phyloP scores from a whole-genome alignment of 2,329 filamentous ascomycete species.

The Claviceps sorghi region DNA sequence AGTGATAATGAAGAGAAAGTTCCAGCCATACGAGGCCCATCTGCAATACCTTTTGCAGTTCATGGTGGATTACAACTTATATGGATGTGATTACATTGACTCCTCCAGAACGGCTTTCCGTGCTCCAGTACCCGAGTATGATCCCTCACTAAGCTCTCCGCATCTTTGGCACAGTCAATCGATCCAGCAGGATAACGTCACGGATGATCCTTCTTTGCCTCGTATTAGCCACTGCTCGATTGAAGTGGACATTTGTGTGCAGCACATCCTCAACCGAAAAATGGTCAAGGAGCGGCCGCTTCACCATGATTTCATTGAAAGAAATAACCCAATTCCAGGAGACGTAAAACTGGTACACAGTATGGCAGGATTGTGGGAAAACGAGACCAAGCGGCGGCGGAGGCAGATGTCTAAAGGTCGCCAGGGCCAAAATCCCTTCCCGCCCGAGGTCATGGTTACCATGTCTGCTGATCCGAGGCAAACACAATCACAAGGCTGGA shows the following conservation, averaged over 20 bases:
- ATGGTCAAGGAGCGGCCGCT: slow-evolving; percentile 62
- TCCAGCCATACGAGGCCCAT: slow-evolving; percentile 92
- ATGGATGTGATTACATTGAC: slow-evolving; percentile 80
- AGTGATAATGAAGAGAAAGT: slow-evolving; percentile 63
- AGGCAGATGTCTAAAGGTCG: slow-evolving; percentile 49
- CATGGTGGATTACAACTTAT: slow-evolving; percentile 97
- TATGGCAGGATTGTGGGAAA: slow-evolving; percentile 85
- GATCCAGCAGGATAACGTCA: slow-evolving; percentile 35
- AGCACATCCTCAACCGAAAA: slow-evolving; percentile 72
- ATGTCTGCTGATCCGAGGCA: slow-evolving; percentile 76
- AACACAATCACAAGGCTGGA: slow-evolving; percentile 65
- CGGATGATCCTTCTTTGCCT: slow-evolving; percentile 48
- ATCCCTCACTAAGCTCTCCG: slow-evolving; percentile 41
- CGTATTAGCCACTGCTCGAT: slow-evolving; percentile 77
- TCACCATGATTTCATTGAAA: slow-evolving; percentile 79
- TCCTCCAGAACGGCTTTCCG: slow-evolving; percentile 59
- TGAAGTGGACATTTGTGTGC: slow-evolving; percentile 78
- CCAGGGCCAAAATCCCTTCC: slow-evolving; percentile 60
- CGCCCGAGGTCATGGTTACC: slow-evolving; percentile 64
- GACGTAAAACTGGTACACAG: slow-evolving; percentile 80
- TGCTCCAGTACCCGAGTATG: slow-evolving; percentile 54
- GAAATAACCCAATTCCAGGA: slow-evolving; percentile 42
- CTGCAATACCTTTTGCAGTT: slow-evolving; percentile 87
- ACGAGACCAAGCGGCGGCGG: slow-evolving; percentile 71
- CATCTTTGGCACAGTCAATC: slow-evolving; percentile 73